Conservation (phyloP, 352 stramenopile species). For the Thalassiosira livingstoniorum region DNA sequence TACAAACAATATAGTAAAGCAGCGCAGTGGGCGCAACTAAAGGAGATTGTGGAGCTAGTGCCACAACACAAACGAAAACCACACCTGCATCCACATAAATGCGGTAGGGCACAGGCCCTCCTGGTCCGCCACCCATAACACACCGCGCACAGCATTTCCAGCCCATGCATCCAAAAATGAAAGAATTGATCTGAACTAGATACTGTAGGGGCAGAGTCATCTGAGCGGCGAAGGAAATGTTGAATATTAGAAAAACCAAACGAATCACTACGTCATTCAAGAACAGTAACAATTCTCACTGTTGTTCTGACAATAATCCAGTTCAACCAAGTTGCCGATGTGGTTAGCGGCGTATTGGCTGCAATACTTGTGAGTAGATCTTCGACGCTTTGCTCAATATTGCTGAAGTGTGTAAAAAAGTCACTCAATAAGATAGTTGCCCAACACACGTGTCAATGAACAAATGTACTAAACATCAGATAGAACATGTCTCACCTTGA, state of each 20-base stretch:
- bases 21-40: constrained; percentile 74
- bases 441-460: too few relatives aligned
- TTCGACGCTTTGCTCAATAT: constrained; percentile 51
- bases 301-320: constrained; percentile 83
- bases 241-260: not conserved
- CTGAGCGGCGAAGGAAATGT: constrained; percentile 19
- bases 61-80: constrained; percentile 78
- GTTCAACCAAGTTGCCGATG: constrained; percentile 82
- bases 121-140: constrained; percentile 63
- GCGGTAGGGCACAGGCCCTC: constrained; percentile 80
- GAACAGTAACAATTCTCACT: constrained; percentile 31
- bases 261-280: too few relatives aligned
- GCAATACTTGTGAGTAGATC: constrained; percentile 52
- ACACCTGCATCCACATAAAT: constrained; percentile 84
- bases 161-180: constrained; percentile 73
- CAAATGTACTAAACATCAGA: too few relatives aligned
- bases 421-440: too few relatives aligned
- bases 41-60: constrained; percentile 75
- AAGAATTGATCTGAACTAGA: constrained; percentile 81
- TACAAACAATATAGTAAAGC: constrained; percentile 78
- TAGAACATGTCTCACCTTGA: too few relatives aligned
- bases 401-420: too few relatives aligned
- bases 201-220: constrained; percentile 81
- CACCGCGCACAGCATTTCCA: constrained; percentile 73
- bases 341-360: constrained; percentile 46